Percentiles rank a stretch among this genome's conserved stretches.
These are phyloP conservation scores for Chlamydomonas reinhardtii DNA, from an alignment of 163 green algal genomes.

Conservation along the genomic window DNA sequence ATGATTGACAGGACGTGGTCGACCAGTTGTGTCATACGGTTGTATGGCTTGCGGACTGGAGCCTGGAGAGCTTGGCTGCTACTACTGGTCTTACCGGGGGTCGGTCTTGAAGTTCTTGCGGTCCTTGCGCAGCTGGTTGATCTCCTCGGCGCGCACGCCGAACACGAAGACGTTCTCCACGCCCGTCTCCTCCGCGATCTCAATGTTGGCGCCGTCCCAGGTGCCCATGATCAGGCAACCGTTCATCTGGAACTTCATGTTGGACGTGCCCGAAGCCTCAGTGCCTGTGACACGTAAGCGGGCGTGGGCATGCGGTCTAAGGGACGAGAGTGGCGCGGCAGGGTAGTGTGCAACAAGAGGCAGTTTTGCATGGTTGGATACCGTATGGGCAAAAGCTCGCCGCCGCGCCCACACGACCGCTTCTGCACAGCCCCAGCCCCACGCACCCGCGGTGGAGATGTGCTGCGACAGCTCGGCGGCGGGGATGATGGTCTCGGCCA, in stretches of 20 bases:
- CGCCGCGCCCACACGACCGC: too few relatives aligned
- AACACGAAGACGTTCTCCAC: conserved; percentile 87
- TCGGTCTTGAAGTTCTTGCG: conserved; percentile 92
- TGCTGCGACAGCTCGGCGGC: conserved; percentile 94
- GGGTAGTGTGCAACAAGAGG: neutral
- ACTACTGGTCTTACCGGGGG: conserved; percentile 69
- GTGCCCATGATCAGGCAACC: conserved; percentile 88
- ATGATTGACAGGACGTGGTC: too few relatives aligned
- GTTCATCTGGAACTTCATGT: conserved; percentile 99
- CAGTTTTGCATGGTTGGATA: too few relatives aligned
- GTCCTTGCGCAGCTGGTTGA: conserved; percentile 85
- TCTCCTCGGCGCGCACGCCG: conserved; percentile 84
- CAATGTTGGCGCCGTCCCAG: conserved; percentile 97
- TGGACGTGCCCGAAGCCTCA: conserved; percentile 96
- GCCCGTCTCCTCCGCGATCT: conserved; percentile 94
- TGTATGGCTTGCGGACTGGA: too few relatives aligned
- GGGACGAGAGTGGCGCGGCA: too few relatives aligned
- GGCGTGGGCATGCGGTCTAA: neutral
- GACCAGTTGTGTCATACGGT: too few relatives aligned
- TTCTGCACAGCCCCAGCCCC: too few relatives aligned
- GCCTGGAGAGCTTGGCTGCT: too few relatives aligned
- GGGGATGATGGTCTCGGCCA: conserved; percentile 95
- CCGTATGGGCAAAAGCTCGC: too few relatives aligned
- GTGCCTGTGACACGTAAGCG: conserved; percentile 91
- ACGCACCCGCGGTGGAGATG: conserved; percentile 86